A percentile compares a stretch with the other conserved stretches of the same genome.
These are phyloP conservation scores for Saccharomycopsis capsularis DNA, from an alignment of 805 yeast species.

Conservation along the genomic window DNA sequence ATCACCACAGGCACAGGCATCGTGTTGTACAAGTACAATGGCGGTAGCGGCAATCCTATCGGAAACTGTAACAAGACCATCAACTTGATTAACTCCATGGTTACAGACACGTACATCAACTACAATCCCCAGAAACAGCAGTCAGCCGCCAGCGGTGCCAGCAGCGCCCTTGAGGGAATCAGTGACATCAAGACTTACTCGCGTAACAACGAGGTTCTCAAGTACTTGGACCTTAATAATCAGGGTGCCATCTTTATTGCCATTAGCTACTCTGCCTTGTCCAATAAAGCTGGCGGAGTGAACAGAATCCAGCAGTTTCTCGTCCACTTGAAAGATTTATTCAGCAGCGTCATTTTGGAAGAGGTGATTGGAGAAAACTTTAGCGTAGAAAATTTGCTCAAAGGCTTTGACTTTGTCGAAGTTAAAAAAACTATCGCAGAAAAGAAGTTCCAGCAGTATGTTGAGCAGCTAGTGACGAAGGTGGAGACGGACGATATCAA, in stretches of 20 bases:
- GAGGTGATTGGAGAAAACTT: conserved; percentile 38
- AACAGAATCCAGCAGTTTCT: conserved; percentile 8
- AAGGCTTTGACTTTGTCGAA: conserved; percentile 35
- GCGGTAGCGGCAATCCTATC: neutral
- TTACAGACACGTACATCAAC: conserved; percentile 11
- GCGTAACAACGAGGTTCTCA: conserved; percentile 15
- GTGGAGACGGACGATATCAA: conserved; percentile 21
- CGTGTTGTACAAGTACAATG: conserved; percentile 15
- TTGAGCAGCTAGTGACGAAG: conserved; percentile 24
- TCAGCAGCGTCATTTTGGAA: conserved; percentile 37
- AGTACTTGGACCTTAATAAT: conserved; percentile 11
- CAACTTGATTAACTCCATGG: conserved; percentile 15
- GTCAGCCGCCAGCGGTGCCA: neutral
- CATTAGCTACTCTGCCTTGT: conserved; percentile 9
- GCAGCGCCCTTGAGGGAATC: neutral
- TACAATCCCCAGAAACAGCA: neutral
- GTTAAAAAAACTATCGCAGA: conserved; percentile 21
- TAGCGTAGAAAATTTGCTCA: conserved; percentile 40
- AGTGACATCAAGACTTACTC: conserved; percentile 11
- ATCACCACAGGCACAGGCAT: conserved; percentile 20
- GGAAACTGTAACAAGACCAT: neutral
- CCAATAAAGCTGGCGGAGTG: conserved; percentile 6
- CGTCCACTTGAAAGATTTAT: conserved; percentile 15
- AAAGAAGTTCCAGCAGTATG: conserved; percentile 18
- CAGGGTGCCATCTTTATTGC: conserved; percentile 9